Base-by-base conservation (phyloP, 495 filamentous ascomycete genomes). In the Margaritispora aquatica region DNA sequence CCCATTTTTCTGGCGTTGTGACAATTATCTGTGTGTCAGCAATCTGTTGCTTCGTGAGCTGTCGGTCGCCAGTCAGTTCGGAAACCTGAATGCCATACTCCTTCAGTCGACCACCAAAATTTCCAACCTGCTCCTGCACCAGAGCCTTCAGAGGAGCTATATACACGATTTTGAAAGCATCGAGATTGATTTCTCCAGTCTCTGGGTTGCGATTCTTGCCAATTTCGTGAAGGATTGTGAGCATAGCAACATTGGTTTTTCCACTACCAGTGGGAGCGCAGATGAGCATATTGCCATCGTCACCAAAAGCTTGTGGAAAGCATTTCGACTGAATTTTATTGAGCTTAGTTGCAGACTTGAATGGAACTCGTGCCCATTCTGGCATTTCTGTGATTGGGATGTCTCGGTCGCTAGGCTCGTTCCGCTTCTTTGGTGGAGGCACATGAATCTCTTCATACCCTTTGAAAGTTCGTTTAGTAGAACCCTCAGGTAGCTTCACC, bases 221-320 rank as follows among this genome's bases (percentile, higher is more conserved):
- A 63, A 99, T 94, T 70, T 99, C 94, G 44, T 95, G 88, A 10
- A 97, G 81, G 55, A 99, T 96, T 5, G 92, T 84, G 38, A 99
- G 81, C 95, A 99, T 97, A 26, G 92, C 94, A 60, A 99, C 94
- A 68, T 99, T 99, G 11, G 94, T 99, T 75, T 99, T 99, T 67
- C 94, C 94, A 67, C 91, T 96, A 57, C 94, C 94, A 19, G 94
- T 99, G 0, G 94, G 94, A 3, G 94, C 94, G 73, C 94, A 99
- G 64, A 99, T 86, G 19, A 99, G 86, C 86, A 97, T 88, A 69
- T 99, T 99, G 1, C 89, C 92, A 74, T 99, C 94, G 59, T 96
- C 89, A 50, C 90, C 81, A 69, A 99, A 99, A 1, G 94, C 94
- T 1, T 87, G 80, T 1, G 92, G 90, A 67, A 83, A 99, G 68